Evolutionary conservation across 2,329 filamentous ascomycete species (phyloP).

Genomic region (Aspergillus bombycis): DNA sequence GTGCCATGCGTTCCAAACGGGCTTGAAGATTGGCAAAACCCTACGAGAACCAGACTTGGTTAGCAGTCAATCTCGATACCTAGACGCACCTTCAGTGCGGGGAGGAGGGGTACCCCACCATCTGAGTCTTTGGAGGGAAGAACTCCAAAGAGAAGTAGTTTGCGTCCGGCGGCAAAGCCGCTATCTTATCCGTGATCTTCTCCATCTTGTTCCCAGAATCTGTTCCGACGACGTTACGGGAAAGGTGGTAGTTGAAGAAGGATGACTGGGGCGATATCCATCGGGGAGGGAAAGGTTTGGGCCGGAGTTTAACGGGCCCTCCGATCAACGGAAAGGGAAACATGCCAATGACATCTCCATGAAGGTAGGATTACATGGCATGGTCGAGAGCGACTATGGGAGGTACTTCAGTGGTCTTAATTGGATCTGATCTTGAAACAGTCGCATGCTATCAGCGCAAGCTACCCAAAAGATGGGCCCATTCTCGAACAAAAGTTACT

Average conservation of each 20-base stretch:
- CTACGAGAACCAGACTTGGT: constrained; percentile 37
- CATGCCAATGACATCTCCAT: not conserved
- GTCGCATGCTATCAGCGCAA: not conserved
- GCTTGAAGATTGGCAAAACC: constrained; percentile 92
- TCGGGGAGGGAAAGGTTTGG: constrained; percentile 10
- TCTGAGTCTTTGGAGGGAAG: constrained; percentile 96
- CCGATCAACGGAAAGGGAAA: constrained; percentile 9
- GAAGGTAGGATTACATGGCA: not conserved
- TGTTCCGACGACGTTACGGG: constrained; percentile 8
- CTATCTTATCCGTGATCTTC: constrained; percentile 94
- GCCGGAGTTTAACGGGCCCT: not conserved
- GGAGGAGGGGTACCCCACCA: constrained; percentile 55
- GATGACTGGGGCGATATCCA: not conserved
- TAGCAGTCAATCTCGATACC: constrained; percentile 24
- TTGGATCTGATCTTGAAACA: not conserved
- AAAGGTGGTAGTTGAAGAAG: constrained; percentile 1
- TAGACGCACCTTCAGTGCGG: constrained; percentile 23
- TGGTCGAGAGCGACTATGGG: not conserved
- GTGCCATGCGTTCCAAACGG: constrained; percentile 92
- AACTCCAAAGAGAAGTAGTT: constrained; percentile 97
- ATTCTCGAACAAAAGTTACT: not conserved
- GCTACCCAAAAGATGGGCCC: not conserved
- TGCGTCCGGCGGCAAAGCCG: constrained; percentile 77
- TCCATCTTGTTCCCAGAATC: constrained; percentile 59
- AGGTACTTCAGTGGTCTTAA: not conserved